Conservation (phyloP, 75 land plant genomes). For the Picea sitchensis region DNA sequence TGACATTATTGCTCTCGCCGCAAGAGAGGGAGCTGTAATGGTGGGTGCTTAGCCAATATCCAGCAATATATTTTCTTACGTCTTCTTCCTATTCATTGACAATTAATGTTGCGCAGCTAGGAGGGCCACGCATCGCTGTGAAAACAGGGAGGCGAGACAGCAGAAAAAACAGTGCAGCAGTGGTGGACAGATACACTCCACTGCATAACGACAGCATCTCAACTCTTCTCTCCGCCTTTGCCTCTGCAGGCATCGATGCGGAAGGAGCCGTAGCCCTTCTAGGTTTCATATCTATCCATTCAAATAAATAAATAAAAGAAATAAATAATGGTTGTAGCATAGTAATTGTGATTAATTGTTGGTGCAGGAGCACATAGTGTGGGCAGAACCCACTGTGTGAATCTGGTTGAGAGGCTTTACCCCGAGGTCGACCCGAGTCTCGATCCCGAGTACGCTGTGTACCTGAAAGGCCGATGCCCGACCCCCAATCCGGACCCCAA, state of each 20-base stretch:
- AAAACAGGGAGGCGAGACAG: constrained; percentile 64
- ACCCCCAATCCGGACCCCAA: constrained; percentile 50
- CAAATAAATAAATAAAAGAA: neutral
- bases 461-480: constrained; percentile 66
- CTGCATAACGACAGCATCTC: constrained; percentile 43
- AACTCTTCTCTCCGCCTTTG: constrained; percentile 37
- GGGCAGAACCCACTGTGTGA: constrained; percentile 69
- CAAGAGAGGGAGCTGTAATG: constrained; percentile 1
- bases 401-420: constrained; percentile 63
- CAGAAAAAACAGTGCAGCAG: constrained; percentile 24
- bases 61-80: neutral
- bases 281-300: constrained; percentile 22
- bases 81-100: neutral
- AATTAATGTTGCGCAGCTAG: constrained; percentile 27
- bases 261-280: constrained; percentile 50
- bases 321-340: neutral
- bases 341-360: neutral
- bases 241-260: constrained; percentile 42
- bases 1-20: constrained; percentile 6
- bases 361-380: constrained; percentile 68
- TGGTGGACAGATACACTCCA: constrained; percentile 31
- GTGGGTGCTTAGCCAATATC: neutral
- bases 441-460: constrained; percentile 48
- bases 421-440: constrained; percentile 68
- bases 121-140: constrained; percentile 50